phyloP scores from a whole-genome alignment of 352 stramenopile genomes.

The Phytopythium helicoides region DNA sequence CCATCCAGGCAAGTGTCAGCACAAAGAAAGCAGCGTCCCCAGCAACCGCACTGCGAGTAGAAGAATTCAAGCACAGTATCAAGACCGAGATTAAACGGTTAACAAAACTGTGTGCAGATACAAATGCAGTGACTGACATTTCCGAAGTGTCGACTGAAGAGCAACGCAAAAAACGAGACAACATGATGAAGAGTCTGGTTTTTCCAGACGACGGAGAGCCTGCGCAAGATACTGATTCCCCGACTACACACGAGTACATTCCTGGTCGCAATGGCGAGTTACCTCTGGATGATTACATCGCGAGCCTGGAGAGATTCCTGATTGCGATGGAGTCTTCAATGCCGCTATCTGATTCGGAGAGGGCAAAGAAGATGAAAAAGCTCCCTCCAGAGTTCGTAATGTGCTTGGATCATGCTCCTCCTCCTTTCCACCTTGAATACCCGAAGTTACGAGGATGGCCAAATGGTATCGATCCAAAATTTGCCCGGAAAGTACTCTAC shows the following conservation, averaged over 20 bases:
- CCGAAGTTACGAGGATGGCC: constrained; percentile 19
- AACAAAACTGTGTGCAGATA: not conserved
- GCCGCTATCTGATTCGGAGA: not conserved
- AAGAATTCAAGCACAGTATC: constrained; percentile 11
- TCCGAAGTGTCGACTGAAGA: constrained; percentile 5
- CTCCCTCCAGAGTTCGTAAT: constrained; percentile 15
- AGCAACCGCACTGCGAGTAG: not conserved
- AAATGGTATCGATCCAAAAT: constrained; percentile 13
- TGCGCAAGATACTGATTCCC: not conserved
- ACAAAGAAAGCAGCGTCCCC: not conserved
- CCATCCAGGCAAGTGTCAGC: constrained; percentile 1
- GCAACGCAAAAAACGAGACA: constrained; percentile 7
- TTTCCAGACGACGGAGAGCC: not conserved
- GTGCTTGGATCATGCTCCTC: constrained; percentile 7
- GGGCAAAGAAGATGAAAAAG: not conserved
- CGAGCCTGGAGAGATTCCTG: constrained; percentile 12
- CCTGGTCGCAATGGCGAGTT: not conserved
- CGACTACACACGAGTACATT: too few relatives aligned
- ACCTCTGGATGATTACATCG: constrained; percentile 18
- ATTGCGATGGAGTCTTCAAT: constrained; percentile 1
- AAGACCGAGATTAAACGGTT: constrained; percentile 5
- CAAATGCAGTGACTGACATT: not conserved
- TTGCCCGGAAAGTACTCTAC: constrained; percentile 18
- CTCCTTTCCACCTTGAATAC: constrained; percentile 16
- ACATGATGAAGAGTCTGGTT: not conserved